Evolutionary conservation across 73 alveolate species (phyloP).

Genomic region (Breviolum minutum): DNA sequence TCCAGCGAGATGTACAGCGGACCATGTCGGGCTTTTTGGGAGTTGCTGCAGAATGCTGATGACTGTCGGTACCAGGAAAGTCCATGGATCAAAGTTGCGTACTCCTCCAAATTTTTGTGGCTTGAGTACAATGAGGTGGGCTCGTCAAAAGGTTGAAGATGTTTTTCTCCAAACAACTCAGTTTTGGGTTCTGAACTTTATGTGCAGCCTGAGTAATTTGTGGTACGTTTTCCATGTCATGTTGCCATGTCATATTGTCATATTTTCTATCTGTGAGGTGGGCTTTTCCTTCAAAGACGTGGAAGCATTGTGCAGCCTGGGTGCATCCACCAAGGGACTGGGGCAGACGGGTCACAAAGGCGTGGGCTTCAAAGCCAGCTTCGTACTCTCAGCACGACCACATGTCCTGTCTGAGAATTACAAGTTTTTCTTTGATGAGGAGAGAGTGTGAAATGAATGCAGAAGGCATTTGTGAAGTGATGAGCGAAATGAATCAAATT

Average conservation of each 20-base stretch:
- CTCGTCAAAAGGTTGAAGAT: neutral
- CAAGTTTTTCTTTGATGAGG: conserved; percentile 43
- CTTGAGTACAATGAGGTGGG: conserved; percentile 68
- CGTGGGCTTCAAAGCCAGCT: conserved; percentile 77
- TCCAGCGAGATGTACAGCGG: conserved; percentile 84
- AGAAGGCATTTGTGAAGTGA: neutral
- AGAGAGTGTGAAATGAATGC: neutral
- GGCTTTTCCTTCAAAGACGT: conserved; percentile 59
- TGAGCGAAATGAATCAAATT: no score
- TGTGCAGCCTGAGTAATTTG: no score
- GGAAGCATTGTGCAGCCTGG: conserved; percentile 46
- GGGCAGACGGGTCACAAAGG: conserved; percentile 78
- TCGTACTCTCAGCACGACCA: conserved; percentile 52
- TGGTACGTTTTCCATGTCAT: no score
- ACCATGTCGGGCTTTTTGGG: conserved; percentile 68
- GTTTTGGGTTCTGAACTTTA: neutral
- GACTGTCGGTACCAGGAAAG: conserved; percentile 23
- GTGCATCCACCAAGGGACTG: conserved; percentile 51
- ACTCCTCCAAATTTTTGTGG: conserved; percentile 41
- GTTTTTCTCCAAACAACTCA: neutral
- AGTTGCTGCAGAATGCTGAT: conserved; percentile 77
- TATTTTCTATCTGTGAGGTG: neutral
- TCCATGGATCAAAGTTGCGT: conserved; percentile 20
- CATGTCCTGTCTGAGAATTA: conserved; percentile 48
- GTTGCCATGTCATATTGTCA: no score